phyloP scores from a whole-genome alignment of 495 filamentous ascomycete species.

The Daldinia grandis region DNA sequence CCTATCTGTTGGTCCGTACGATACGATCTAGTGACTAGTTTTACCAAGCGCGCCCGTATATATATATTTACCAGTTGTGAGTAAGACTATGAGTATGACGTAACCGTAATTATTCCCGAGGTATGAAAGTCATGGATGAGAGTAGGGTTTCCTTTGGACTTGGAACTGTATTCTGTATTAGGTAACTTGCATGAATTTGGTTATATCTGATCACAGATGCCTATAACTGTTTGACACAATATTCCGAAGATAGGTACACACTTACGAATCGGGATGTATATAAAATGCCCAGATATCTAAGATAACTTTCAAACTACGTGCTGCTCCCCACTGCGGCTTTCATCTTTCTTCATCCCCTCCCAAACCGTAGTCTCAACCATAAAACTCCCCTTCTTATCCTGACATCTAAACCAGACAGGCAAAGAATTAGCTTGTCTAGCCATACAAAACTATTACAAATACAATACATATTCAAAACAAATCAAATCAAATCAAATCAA shows the following conservation, averaged over 20 bases:
- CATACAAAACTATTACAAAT: no score
- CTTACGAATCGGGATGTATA: not conserved
- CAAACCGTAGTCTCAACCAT: conserved; percentile 85
- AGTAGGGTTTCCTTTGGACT: not conserved
- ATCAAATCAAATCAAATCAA: no score
- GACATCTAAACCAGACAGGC: conserved; percentile 65
- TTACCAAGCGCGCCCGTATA: not conserved
- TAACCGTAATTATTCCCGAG: not conserved
- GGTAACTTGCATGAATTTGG: no score
- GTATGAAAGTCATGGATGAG: not conserved
- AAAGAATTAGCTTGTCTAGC: not conserved
- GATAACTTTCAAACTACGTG: not conserved
- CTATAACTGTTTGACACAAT: no score
- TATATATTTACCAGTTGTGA: not conserved
- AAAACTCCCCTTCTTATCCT: conserved; percentile 66
- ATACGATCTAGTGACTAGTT: no score
- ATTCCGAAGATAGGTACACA: not conserved
- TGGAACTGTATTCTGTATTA: no score
- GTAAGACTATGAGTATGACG: not conserved
- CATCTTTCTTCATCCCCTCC: conserved; percentile 58
- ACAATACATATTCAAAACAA: conserved; percentile 7
- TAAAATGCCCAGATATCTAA: not conserved
- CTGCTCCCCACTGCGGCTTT: conserved; percentile 3
- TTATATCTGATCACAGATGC: no score
- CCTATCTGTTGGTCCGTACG: not conserved